Evolutionary conservation across 2,329 filamentous ascomycete genomes (phyloP).

Genomic region (Colletotrichum camelliae): DNA sequence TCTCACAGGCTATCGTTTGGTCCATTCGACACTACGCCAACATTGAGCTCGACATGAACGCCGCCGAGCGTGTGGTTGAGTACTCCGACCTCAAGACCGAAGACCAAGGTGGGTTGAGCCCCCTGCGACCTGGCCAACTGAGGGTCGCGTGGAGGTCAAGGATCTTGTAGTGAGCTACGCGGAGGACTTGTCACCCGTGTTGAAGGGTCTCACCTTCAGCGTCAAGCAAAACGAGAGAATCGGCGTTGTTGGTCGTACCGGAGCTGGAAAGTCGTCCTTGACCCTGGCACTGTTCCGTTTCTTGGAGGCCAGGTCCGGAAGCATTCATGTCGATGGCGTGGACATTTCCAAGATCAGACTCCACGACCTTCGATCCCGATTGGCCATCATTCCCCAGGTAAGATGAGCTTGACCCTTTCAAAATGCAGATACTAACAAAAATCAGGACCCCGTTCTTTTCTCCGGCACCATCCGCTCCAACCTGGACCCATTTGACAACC

Average conservation of each 20-base stretch:
- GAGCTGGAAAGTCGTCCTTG: conserved; percentile 78
- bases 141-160: conserved; percentile 75
- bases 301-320: conserved; percentile 70
- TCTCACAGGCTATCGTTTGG: conserved; percentile 68
- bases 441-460: conserved; percentile 78
- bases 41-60: conserved; percentile 80
- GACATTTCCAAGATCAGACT: conserved; percentile 77
- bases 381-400: conserved; percentile 78
- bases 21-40: conserved; percentile 71
- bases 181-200: conserved; percentile 70
- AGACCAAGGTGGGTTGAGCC: conserved; percentile 64
- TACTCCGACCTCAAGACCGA: conserved; percentile 75
- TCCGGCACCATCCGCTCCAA: conserved; percentile 79
- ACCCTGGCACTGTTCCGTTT: conserved; percentile 81
- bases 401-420: neutral
- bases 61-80: conserved; percentile 77
- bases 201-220: conserved; percentile 72
- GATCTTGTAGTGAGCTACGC: conserved; percentile 77
- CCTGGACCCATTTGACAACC: conserved; percentile 76
- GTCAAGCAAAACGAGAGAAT: conserved; percentile 72
- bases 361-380: conserved; percentile 71
- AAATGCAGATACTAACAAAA: conserved; percentile 11
- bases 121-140: conserved; percentile 76
- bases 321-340: conserved; percentile 73
- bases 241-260: conserved; percentile 80